Evolutionary conservation across 139 green algal genomes (phyloP), one percentile per base, ranked within the genome.

Genomic region (Edaphochlamys debaryana): DNA sequence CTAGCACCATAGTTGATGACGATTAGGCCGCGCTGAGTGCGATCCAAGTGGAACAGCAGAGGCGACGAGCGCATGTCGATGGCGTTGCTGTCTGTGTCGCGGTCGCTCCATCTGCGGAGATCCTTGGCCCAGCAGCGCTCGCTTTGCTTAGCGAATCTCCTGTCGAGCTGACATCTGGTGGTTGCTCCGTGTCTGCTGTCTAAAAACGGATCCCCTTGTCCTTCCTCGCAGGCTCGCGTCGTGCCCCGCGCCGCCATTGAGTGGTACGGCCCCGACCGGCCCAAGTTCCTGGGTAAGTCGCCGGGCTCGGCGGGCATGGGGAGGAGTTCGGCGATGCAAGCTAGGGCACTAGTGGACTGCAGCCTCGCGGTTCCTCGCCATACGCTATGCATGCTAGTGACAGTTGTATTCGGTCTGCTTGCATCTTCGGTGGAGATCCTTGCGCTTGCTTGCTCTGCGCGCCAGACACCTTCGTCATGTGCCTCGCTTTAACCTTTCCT

Each of bases 191-290:
- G 19, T 38, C n/a, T 0, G 19, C 25, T 56, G 22, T 41, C 4
- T 86, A 45, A 38, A n/a, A n/a, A 27, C 40, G 3, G 6, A 32
- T 37, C 37, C 27, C 36, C n/a, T 56, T 17, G 5, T 48, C n/a
- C 23, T 20, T 13, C 78, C 84, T 87, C 92, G 90, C 79, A 79
- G 67, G 87, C 84, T 82, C 67, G 79, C 66, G 86, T 92, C 69
- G 92, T 94, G 63, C 92, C 92, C 74, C 86, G 87, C 70, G 92
- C 92, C 72, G 87, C 92, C 45, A 86, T 94, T 37, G 93, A 95
- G 90, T 95, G 85, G 63, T 95, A 94, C 81, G 92, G 91, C 79
- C 92, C 91, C 25, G 88, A 95, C 79, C 86, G 90, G 37, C 86
- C 87, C 36, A 93, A 94, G 89, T 96, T 84, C 64, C 88, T 94